A percentile compares a stretch with the other conserved stretches of the same genome.
Conservation (phyloP, 1,284 basidiomycete genomes). For the Pseudozyma tsukubaensis region DNA sequence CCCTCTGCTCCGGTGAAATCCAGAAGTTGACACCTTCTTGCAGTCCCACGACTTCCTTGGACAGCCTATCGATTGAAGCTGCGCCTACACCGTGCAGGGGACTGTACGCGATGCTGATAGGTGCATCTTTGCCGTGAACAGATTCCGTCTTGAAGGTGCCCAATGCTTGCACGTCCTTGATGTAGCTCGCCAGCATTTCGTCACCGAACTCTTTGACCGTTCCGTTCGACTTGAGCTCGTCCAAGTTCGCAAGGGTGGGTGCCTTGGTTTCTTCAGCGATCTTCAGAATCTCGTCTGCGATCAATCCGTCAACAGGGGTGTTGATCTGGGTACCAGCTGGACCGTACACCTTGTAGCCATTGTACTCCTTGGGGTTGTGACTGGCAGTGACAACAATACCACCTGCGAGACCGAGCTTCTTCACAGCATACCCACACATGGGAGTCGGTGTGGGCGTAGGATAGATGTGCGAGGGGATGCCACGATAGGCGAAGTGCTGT, state of each 20-base stretch:
- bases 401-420: slow-evolving; percentile 53
- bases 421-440: slow-evolving; percentile 59
- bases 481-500: slow-evolving; percentile 50
- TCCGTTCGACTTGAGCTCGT: slow-evolving; percentile 31
- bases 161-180: slow-evolving; percentile 36
- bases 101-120: slow-evolving; percentile 55
- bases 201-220: slow-evolving; percentile 34
- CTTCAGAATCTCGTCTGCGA: slow-evolving; percentile 53
- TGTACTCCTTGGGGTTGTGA: slow-evolving; percentile 64
- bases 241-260: slow-evolving; percentile 25
- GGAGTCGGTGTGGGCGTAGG: slow-evolving; percentile 50
- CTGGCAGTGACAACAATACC: slow-evolving; percentile 62
- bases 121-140: slow-evolving; percentile 24
- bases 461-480: slow-evolving; percentile 53
- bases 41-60: slow-evolving; percentile 46
- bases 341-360: slow-evolving; percentile 63
- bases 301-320: slow-evolving; percentile 56
- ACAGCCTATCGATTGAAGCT: slow-evolving; percentile 38
- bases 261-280: slow-evolving; percentile 33
- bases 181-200: slow-evolving; percentile 53
- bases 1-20: slow-evolving; percentile 56
- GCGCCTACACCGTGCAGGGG: slow-evolving; percentile 62
- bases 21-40: slow-evolving; percentile 42
- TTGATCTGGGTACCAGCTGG: slow-evolving; percentile 62
- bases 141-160: slow-evolving; percentile 18